Conservation (phyloP, 495 filamentous ascomycete species). For the Lophiotrema nucula region DNA sequence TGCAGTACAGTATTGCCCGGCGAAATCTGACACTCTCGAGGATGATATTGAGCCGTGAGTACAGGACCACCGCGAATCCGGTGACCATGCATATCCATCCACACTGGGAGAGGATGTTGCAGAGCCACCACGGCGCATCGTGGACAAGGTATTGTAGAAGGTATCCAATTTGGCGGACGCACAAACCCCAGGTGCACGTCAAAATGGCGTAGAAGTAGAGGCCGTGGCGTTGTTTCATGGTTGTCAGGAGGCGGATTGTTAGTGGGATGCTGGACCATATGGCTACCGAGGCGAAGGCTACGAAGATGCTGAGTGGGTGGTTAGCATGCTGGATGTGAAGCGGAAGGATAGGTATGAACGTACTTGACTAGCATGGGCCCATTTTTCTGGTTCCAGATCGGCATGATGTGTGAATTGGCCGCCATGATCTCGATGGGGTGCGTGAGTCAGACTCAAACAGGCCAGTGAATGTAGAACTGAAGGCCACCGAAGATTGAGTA, state of each 20-base stretch:
- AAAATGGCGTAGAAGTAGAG: constrained; percentile 19
- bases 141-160: neutral
- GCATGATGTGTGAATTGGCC: constrained; percentile 58
- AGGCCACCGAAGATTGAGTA: too few relatives aligned
- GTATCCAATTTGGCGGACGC: constrained; percentile 8
- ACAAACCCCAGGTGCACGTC: constrained; percentile 9
- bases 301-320: neutral
- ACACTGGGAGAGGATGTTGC: neutral
- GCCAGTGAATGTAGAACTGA: too few relatives aligned
- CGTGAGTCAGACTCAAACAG: too few relatives aligned
- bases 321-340: neutral
- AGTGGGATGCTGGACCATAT: constrained; percentile 11
- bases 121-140: neutral
- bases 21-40: neutral
- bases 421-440: too few relatives aligned
- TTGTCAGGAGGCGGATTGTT: constrained; percentile 11
- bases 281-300: constrained; percentile 9
- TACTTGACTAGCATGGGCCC: neutral
- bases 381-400: neutral
- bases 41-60: constrained; percentile 14
- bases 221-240: neutral
- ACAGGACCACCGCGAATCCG: constrained; percentile 11
- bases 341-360: neutral
- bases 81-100: constrained; percentile 15
- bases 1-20: neutral